Evolutionary conservation across 164 flowering plant species (phyloP).

Genomic region (Vitis cinerea): DNA sequence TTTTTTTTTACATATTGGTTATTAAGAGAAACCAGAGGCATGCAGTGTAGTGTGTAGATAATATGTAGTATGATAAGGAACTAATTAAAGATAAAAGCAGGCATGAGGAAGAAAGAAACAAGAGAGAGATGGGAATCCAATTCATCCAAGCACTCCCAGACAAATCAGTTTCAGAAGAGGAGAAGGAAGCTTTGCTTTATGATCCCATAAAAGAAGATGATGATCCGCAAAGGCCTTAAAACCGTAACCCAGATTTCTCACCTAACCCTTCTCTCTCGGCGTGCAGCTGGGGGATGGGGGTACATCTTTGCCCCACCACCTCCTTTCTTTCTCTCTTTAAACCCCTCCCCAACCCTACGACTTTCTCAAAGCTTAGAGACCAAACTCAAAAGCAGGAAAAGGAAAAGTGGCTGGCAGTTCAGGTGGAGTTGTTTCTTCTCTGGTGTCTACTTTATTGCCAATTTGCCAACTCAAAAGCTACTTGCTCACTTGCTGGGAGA

Average conservation of each 20-base stretch:
- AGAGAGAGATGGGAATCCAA: constrained; percentile 27
- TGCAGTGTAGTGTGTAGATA: too few relatives aligned
- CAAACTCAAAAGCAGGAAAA: constrained; percentile 5
- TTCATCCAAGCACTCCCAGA: constrained; percentile 35
- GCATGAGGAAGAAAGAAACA: neutral
- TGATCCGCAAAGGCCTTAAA: constrained; percentile 2
- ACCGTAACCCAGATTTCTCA: constrained; percentile 12
- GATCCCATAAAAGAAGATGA: constrained; percentile 20
- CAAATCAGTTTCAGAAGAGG: constrained; percentile 39
- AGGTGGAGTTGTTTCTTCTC: constrained; percentile 21
- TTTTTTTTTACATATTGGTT: too few relatives aligned
- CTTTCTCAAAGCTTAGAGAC: constrained; percentile 10
- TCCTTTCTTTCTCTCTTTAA: constrained; percentile 7
- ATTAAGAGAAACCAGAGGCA: constrained; percentile 10
- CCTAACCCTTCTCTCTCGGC: constrained; percentile 8
- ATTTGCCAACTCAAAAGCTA: constrained; percentile 28
- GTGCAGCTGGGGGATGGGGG: too few relatives aligned
- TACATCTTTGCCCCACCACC: constrained; percentile 13
- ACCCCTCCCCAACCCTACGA: neutral
- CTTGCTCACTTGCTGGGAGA: neutral
- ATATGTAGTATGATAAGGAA: too few relatives aligned
- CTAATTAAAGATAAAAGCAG: neutral
- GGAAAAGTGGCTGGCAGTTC: constrained; percentile 10
- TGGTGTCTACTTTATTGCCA: constrained; percentile 17
- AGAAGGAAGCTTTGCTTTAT: constrained; percentile 35